Percentiles rank a stretch among this genome's conserved stretches.
Conservation (phyloP, 2,329 filamentous ascomycete genomes). For the Pseudogymnoascus sp. region DNA sequence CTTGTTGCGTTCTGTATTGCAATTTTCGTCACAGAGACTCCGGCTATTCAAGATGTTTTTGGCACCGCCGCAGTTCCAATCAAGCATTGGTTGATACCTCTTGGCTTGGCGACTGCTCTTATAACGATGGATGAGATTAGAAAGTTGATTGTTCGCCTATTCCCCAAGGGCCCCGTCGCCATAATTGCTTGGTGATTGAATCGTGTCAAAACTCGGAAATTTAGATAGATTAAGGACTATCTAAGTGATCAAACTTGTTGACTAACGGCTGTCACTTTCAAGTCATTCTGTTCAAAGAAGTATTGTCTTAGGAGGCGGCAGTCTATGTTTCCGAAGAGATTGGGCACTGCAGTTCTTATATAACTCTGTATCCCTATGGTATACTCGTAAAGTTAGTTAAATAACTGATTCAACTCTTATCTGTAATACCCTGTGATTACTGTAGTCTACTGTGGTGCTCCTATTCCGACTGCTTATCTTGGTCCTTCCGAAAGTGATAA, state of each 20-base stretch:
- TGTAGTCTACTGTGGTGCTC: conserved; percentile 28
- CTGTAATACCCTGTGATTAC: not conserved
- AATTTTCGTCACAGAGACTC: conserved; percentile 44
- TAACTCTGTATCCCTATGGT: not conserved
- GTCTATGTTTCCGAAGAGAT: not conserved
- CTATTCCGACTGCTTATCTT: conserved; percentile 26
- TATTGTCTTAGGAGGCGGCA: not conserved
- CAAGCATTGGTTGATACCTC: conserved; percentile 43
- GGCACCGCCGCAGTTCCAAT: conserved; percentile 41
- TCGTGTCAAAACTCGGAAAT: not conserved
- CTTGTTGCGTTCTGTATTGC: conserved; percentile 40
- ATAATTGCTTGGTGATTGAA: conserved; percentile 37
- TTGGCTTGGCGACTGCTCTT: conserved; percentile 41
- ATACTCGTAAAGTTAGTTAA: not conserved
- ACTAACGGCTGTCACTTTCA: not conserved
- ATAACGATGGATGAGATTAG: conserved; percentile 43
- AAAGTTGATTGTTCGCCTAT: conserved; percentile 40
- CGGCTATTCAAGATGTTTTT: conserved; percentile 40
- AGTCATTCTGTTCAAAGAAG: not conserved
- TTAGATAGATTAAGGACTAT: not conserved
- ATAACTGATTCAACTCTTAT: not conserved
- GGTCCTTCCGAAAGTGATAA: not conserved
- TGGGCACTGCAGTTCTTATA: not conserved
- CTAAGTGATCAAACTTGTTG: not conserved
- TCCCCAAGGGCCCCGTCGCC: conserved; percentile 36